phyloP scores from a whole-genome alignment of 2,329 filamentous ascomycete species.

The Cercospora beticola region DNA sequence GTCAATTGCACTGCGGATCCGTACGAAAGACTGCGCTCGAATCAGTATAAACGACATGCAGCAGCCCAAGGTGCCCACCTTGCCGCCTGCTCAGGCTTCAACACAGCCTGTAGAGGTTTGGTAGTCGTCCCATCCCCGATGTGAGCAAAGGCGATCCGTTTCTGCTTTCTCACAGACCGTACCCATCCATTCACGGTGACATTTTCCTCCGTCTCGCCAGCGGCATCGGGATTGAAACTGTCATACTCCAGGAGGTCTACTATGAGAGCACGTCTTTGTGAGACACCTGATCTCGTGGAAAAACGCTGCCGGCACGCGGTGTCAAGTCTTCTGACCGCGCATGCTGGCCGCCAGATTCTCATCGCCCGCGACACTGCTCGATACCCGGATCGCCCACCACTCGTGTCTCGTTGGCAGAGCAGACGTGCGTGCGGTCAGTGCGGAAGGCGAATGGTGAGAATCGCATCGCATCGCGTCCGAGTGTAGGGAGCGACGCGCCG shows the following conservation, averaged over 20 bases:
- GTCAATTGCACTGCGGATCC: slow-evolving; percentile 76
- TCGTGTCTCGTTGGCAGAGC: neutral
- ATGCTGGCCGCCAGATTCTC: slow-evolving; percentile 29
- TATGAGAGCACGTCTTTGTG: slow-evolving; percentile 24
- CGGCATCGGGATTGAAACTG: slow-evolving; percentile 4
- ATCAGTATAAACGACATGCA: neutral
- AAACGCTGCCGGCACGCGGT: slow-evolving; percentile 7
- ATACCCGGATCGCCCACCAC: neutral
- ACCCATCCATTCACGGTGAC: slow-evolving; percentile 70
- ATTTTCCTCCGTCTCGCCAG: slow-evolving; percentile 27
- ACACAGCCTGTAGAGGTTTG: slow-evolving; percentile 74
- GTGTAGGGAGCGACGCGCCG: neutral
- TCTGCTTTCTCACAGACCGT: slow-evolving; percentile 82
- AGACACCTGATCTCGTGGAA: slow-evolving; percentile 23
- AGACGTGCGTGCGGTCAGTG: neutral
- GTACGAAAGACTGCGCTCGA: slow-evolving; percentile 65
- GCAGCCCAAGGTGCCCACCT: slow-evolving; percentile 57
- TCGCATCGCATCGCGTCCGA: neutral
- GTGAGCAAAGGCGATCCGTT: slow-evolving; percentile 77
- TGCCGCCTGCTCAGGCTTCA: slow-evolving; percentile 68
- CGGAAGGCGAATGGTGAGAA: neutral
- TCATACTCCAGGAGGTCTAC: slow-evolving; percentile 31
- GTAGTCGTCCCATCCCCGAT: slow-evolving; percentile 85
- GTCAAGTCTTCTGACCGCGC: slow-evolving; percentile 20
- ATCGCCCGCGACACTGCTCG: slow-evolving; percentile 22